Percentiles rank a stretch among this genome's conserved stretches.
These are phyloP conservation scores for Brassica juncea DNA, from an alignment of 345 rosid genomes.

Conservation along the genomic window DNA sequence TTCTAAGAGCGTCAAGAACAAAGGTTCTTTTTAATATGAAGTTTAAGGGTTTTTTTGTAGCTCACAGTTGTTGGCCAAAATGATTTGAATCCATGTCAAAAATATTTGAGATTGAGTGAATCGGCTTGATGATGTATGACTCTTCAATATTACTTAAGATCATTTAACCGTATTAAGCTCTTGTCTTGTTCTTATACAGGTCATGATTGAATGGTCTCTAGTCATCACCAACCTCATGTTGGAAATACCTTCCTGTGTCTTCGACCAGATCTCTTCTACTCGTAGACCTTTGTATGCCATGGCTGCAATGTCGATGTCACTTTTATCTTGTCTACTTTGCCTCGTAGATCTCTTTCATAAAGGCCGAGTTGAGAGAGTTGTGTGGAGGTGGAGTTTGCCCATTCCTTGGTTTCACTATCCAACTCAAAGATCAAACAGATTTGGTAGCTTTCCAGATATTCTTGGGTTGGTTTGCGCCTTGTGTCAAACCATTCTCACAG, in stretches of 20 bases:
- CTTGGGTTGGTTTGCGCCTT: constrained; percentile 30
- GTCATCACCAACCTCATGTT: constrained; percentile 27
- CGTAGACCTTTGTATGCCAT: constrained; percentile 17
- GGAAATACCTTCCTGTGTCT: constrained; percentile 19
- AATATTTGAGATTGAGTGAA: background rate
- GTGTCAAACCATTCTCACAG: constrained; percentile 26
- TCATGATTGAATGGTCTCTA: constrained; percentile 26
- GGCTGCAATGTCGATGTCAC: constrained; percentile 25
- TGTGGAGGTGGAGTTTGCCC: constrained; percentile 39
- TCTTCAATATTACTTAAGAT: background rate
- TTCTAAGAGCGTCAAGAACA: constrained; percentile 24
- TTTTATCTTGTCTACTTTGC: constrained; percentile 20
- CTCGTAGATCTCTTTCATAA: constrained; percentile 31
- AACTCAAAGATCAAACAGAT: constrained; percentile 29
- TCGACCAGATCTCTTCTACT: constrained; percentile 27
- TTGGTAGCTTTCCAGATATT: constrained; percentile 35
- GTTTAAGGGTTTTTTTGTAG: background rate
- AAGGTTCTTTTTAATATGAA: constrained; percentile 19
- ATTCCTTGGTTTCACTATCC: constrained; percentile 38
- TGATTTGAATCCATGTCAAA: background rate
- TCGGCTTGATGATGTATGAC: background rate
- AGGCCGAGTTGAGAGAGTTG: constrained; percentile 29
- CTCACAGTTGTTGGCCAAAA: background rate
- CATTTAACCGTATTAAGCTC: background rate
- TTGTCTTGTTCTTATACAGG: background rate